phyloP scores from a whole-genome alignment of 2,329 filamentous ascomycete species.

The Cryphonectria nitschkei region DNA sequence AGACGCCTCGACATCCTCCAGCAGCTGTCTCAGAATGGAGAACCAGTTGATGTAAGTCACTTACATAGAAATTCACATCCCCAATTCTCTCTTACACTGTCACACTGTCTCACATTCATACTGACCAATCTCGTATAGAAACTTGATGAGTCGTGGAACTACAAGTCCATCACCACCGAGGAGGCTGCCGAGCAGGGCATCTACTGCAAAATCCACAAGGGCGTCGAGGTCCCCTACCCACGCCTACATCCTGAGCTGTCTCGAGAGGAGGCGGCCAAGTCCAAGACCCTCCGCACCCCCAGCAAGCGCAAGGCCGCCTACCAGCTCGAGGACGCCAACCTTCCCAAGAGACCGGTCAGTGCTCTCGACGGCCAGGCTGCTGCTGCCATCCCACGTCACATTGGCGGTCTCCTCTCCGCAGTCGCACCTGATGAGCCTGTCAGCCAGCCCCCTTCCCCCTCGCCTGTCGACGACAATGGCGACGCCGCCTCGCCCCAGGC shows the following conservation, averaged over 20 bases:
- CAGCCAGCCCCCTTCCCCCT: constrained; percentile 33
- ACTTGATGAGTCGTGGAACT: constrained; percentile 49
- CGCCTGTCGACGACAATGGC: constrained; percentile 32
- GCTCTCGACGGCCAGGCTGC: constrained; percentile 37
- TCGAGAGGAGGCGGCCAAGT: constrained; percentile 40
- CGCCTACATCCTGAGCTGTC: constrained; percentile 41
- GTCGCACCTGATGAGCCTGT: constrained; percentile 37
- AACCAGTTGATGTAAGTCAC: constrained; percentile 54
- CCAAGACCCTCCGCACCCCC: constrained; percentile 33
- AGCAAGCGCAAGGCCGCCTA: constrained; percentile 53
- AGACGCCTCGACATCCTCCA: constrained; percentile 51
- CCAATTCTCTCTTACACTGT: constrained; percentile 33
- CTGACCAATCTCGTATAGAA: constrained; percentile 17
- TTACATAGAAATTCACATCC: not conserved
- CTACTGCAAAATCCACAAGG: constrained; percentile 45
- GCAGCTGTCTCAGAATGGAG: constrained; percentile 45
- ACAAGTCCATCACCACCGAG: constrained; percentile 49
- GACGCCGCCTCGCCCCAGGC: constrained; percentile 26
- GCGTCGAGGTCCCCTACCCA: constrained; percentile 49
- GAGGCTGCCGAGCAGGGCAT: constrained; percentile 49
- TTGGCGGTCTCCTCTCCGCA: constrained; percentile 43
- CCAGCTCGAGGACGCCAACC: constrained; percentile 51
- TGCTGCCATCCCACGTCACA: constrained; percentile 44
- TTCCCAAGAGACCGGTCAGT: constrained; percentile 49
- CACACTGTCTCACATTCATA: constrained; percentile 14